A percentile compares a stretch with the other conserved stretches of the same genome.
Evolutionary conservation across 2,329 filamentous ascomycete genomes (phyloP).

Genomic region (Ophiostoma tasmaniense): DNA sequence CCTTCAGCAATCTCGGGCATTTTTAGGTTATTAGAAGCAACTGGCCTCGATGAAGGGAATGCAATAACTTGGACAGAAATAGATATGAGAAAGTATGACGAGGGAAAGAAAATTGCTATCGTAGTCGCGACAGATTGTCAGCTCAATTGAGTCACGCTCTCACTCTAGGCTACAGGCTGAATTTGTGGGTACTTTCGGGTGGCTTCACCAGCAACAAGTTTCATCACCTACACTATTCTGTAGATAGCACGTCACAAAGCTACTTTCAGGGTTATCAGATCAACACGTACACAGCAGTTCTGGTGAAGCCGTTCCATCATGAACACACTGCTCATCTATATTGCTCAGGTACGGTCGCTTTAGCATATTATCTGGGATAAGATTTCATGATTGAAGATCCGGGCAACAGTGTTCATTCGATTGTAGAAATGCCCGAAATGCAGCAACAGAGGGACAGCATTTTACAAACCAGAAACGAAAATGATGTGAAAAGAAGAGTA

Average conservation of each 20-base stretch:
- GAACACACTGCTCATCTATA: too few relatives aligned
- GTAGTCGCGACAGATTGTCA: neutral
- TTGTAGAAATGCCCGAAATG: too few relatives aligned
- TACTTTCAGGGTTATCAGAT: too few relatives aligned
- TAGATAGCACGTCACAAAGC: neutral
- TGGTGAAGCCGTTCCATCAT: too few relatives aligned
- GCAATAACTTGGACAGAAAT: neutral
- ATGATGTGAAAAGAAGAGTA: too few relatives aligned
- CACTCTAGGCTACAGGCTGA: neutral
- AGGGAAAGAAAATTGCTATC: neutral
- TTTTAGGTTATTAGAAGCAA: neutral
- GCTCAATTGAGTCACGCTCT: neutral
- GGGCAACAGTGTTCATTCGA: too few relatives aligned
- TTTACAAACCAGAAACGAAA: too few relatives aligned
- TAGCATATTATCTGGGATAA: too few relatives aligned
- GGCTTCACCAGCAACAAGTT: neutral
- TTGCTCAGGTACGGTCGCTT: too few relatives aligned
- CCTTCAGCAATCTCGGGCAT: slow-evolving; percentile 60
- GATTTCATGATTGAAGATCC: too few relatives aligned
- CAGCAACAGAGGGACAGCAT: too few relatives aligned
- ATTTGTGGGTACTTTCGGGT: neutral
- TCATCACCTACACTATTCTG: neutral
- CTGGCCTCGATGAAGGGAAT: neutral
- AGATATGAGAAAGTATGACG: neutral
- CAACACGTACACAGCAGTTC: too few relatives aligned